phyloP scores from a whole-genome alignment of 768 basidiomycete genomes.

The Melanogaster broomeanus region DNA sequence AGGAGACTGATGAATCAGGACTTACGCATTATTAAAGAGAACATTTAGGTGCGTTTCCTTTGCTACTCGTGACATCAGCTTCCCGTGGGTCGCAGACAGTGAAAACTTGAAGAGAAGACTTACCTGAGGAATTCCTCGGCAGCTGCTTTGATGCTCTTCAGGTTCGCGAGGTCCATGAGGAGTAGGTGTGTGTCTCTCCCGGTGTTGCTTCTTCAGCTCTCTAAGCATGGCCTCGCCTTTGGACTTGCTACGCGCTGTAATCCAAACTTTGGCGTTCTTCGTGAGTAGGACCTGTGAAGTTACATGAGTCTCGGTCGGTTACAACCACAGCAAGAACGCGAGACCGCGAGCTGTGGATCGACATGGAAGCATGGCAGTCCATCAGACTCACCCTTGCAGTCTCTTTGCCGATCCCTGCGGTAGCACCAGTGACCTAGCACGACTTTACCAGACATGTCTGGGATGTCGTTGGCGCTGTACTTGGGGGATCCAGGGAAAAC shows the following conservation, averaged over 20 bases:
- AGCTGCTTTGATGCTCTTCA: constrained; percentile 38
- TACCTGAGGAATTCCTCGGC: constrained; percentile 43
- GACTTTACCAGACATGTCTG: constrained; percentile 39
- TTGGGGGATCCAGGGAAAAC: constrained; percentile 22
- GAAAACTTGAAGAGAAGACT: background rate
- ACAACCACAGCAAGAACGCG: background rate
- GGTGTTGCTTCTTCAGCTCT: constrained; percentile 21
- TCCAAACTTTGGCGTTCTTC: constrained; percentile 32
- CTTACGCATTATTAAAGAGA: constrained; percentile 35
- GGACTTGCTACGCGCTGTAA: constrained; percentile 23
- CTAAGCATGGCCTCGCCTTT: constrained; percentile 16
- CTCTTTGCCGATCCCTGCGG: no score
- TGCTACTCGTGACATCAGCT: constrained; percentile 7
- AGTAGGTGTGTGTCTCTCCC: constrained; percentile 33
- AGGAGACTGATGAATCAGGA: background rate
- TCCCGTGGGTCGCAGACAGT: no score
- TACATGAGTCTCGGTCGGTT: background rate
- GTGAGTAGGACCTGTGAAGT: constrained; percentile 18
- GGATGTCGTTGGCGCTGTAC: constrained; percentile 31
- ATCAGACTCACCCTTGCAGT: no score
- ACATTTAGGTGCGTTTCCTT: constrained; percentile 23
- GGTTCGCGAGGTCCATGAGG: constrained; percentile 42
- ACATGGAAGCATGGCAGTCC: background rate
- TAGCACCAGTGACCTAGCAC: no score
- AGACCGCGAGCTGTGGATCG: no score